Evolutionary conservation across 371 early-diverging fungal genomes (phyloP).

Genomic region (Mortierella sp.): DNA sequence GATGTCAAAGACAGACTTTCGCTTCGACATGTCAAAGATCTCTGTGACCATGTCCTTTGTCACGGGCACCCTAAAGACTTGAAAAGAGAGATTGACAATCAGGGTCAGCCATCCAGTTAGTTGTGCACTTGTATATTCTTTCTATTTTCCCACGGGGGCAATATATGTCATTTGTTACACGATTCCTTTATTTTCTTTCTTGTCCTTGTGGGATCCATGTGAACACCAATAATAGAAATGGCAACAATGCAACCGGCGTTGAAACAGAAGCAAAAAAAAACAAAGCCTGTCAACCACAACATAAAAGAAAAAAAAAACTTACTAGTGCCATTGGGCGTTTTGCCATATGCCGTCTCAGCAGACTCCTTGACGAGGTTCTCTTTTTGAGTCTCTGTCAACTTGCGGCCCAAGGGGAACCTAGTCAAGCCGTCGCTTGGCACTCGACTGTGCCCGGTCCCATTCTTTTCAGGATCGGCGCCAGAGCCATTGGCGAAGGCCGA

Average conservation of each 20-base stretch:
- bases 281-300: background rate
- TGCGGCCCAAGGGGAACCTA: conserved; percentile 22
- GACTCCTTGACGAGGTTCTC: conserved; percentile 32
- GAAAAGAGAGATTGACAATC: background rate
- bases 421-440: conserved; percentile 29
- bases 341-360: conserved; percentile 62
- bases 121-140: background rate
- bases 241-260: background rate
- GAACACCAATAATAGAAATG: background rate
- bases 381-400: conserved; percentile 28
- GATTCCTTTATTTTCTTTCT: background rate
- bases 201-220: background rate
- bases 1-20: conserved; percentile 83
- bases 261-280: conserved; percentile 2
- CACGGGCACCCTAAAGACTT: conserved; percentile 80
- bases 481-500: background rate
- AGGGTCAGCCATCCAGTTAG: background rate
- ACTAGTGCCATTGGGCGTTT: conserved; percentile 72
- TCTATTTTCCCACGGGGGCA: conserved; percentile 1
- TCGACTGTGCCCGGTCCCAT: conserved; percentile 12
- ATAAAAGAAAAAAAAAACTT: conserved; percentile 17
- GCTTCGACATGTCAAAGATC: conserved; percentile 74
- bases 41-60: conserved; percentile 83
- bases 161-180: background rate
- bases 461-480: background rate